Conservation (phyloP, 257 asterid species). For the Ophiorrhiza pumila region DNA sequence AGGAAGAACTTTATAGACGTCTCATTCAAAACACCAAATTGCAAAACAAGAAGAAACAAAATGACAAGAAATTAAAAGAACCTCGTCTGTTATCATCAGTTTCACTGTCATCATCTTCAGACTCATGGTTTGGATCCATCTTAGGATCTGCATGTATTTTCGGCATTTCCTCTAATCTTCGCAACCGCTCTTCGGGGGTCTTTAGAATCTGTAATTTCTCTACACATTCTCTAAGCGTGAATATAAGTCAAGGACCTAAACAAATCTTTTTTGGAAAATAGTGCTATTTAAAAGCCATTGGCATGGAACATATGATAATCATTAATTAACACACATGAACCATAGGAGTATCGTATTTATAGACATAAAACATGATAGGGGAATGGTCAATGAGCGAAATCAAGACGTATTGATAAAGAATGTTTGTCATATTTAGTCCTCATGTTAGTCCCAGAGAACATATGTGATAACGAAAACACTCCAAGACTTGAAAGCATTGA, state of each 20-base stretch:
- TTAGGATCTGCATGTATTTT: constrained; percentile 85
- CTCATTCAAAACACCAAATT: constrained; percentile 1
- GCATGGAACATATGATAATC: not conserved
- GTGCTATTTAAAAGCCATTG: not conserved
- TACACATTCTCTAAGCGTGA: constrained; percentile 97
- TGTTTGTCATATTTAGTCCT: not conserved
- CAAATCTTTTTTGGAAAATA: not conserved
- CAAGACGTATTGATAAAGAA: not conserved
- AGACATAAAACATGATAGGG: not conserved
- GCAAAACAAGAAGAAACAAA: constrained; percentile 11
- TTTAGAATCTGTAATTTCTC: constrained; percentile 88
- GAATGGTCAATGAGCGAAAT: not conserved
- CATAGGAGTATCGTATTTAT: not conserved
- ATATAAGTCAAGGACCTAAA: constrained; percentile 55
- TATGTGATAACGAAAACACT: not conserved
- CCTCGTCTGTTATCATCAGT: constrained; percentile 73
- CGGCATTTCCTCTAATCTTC: constrained; percentile 84
- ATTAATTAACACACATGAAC: not conserved
- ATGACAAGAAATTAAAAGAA: constrained; percentile 21
- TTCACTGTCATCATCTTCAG: constrained; percentile 76
- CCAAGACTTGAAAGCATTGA: not conserved
- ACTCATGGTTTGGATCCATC: constrained; percentile 93
- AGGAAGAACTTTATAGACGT: constrained; percentile 10
- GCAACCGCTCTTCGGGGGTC: constrained; percentile 92
- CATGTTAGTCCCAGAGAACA: not conserved